Evolutionary conservation across 495 filamentous ascomycete species (phyloP), one percentile per base, ranked within the genome.

Genomic region (Penicillium bovifimosum): DNA sequence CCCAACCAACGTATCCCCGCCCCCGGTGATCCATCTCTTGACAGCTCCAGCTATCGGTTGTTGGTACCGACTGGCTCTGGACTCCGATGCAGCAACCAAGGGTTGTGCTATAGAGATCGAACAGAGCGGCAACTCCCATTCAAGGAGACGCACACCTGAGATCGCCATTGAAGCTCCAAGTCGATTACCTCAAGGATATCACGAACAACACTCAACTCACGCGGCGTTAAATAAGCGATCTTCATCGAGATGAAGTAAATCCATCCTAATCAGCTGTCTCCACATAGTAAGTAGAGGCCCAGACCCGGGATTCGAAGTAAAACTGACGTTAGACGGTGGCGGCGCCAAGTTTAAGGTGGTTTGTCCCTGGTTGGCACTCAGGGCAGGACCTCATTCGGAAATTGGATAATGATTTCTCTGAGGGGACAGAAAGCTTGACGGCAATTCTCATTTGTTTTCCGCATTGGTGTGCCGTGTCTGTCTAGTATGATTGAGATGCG

Each of bases 291-390:
- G 35, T 18, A 26, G 46, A 26, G 45, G 59, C 54, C 45, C 63
- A 66, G 58, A 61, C 57, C 48, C 13, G 28, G 13, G 28, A 28
- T 39, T 18, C 38, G 54, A 49, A 55, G 55, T 66, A 50, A 66
- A 64, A 54, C 55, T 66, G 61, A 66, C 61, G 64, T 62, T 59
- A 17, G n/a, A 44, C 13, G 38, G 50, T 47, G 55, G 60, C 58
- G 63, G 60, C 55, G 42, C 45, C 29, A 32, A 34, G 29, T 31
- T 38, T 45, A 18, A 18, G 13, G 36, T 48, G 45, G 32, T 31
- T 34, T 41, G 53, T 52, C 61, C 58, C 51, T 64, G 58, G 61
- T 59, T 59, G 24, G n/a, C 8, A 20, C 10, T 29, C 5, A 43
- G 9, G 29, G 45, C 46, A 34, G 14, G 26, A 28, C n/a, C 14